These are phyloP conservation scores for Mortierella alpina DNA, from an alignment of 192 early-diverging fungal genomes.

Conservation along the genomic window DNA sequence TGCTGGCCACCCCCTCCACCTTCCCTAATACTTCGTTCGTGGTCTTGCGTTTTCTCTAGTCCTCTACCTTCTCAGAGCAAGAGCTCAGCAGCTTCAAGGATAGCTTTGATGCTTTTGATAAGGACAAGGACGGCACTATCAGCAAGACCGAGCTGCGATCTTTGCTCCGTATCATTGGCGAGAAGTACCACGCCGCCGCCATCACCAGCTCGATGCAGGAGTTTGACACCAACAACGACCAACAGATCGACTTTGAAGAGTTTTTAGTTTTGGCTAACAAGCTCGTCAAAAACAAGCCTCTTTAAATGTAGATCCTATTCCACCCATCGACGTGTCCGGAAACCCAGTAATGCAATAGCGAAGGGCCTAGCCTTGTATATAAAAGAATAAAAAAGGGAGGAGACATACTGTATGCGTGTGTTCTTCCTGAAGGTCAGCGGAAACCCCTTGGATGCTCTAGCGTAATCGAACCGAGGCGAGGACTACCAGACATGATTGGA, in stretches of 20 bases:
- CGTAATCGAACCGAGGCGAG: too few relatives aligned
- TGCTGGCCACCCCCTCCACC: neutral
- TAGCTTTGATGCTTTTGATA: conserved; percentile 35
- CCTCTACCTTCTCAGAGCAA: conserved; percentile 13
- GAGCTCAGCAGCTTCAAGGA: conserved; percentile 23
- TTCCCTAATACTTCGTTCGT: neutral
- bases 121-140: conserved; percentile 24
- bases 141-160: conserved; percentile 28
- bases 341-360: too few relatives aligned
- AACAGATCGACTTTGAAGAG: conserved; percentile 42
- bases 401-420: too few relatives aligned
- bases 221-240: conserved; percentile 44
- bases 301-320: neutral
- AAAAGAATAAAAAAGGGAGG: too few relatives aligned
- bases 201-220: conserved; percentile 8
- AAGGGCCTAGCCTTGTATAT: too few relatives aligned
- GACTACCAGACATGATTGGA: too few relatives aligned
- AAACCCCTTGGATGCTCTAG: too few relatives aligned
- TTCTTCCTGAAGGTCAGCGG: too few relatives aligned
- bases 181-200: conserved; percentile 7
- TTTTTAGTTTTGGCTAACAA: conserved; percentile 20
- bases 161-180: conserved; percentile 25
- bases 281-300: conserved; percentile 26
- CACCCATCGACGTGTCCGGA: too few relatives aligned
- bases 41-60: neutral